Evolutionary conservation across 768 basidiomycete species (phyloP), one percentile per base, ranked within the genome.

Genomic region (Calvatia gigantea): DNA sequence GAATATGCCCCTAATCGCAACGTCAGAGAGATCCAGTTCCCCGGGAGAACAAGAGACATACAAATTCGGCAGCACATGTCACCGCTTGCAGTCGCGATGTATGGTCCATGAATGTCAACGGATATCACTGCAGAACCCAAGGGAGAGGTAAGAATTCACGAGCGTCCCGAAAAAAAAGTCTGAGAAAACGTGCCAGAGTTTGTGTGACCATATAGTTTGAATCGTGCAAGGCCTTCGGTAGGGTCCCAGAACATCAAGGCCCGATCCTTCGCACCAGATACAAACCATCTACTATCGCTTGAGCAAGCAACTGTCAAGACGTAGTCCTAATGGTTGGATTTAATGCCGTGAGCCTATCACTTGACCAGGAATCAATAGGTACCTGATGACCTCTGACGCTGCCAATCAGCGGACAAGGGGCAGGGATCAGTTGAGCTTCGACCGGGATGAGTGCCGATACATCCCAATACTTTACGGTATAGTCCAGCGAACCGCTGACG

Each of bases 241-340:
- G 91, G 84, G 66, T 95, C 91, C 87, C 91, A 93, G 67, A 96
- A 94, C 69, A 95, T 92, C 53, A 99, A 94, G 0, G 93, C 89
- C 11, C 97, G 89, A 68, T 99, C 97, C 73, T 98, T 98, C 3
- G 80, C 81, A 1, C 97, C 96, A 9, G 92, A 94, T 9, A 97
- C 95, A 62, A 98, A 88, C 91, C 94, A 83, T 61, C 91, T 85
- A 3, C 91, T 92, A 69, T 98, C 95, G 60, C 93, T 89, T 43
- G 91, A 93, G 45, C 94, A 91, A 14, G 69, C 78, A n/a, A 82
- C 79, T n/a, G 74, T 75, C 43, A 82, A 65, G 32, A 82, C 80
- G 61, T 81, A 81, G 61, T 81, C 78, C 73, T 96, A 19, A 39
- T 19, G n/a, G 45, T 28, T 25, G 9, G 23, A 33, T 35, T 32